phyloP scores from a whole-genome alignment of 495 filamentous ascomycete species.

The Letharia columbiana region DNA sequence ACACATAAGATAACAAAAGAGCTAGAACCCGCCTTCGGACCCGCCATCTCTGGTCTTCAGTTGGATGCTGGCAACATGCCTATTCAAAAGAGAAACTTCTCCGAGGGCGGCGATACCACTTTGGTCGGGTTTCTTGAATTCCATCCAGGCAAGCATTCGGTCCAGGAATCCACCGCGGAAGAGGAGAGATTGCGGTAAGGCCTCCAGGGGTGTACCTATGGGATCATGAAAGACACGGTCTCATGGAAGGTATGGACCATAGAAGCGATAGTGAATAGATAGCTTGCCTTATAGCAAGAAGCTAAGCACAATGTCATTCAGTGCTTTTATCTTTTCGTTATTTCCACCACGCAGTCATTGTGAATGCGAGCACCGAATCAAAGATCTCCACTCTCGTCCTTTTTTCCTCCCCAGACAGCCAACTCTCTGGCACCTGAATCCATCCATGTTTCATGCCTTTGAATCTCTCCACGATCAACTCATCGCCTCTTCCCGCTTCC shows the following conservation, averaged over 20 bases:
- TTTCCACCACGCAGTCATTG: not conserved
- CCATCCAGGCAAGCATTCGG: not conserved
- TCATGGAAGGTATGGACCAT: too few species aligned
- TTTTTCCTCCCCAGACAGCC: not conserved
- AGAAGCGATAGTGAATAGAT: not conserved
- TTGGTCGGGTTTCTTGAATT: not conserved
- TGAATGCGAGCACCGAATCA: not conserved
- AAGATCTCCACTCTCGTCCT: not conserved
- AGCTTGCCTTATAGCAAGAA: not conserved
- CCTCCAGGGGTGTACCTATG: not conserved
- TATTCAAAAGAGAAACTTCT: not conserved
- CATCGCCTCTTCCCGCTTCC: too few species aligned
- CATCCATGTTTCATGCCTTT: not conserved
- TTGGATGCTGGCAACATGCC: not conserved
- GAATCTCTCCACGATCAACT: not conserved
- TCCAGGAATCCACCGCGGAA: not conserved
- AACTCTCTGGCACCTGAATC: not conserved
- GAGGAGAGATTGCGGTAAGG: not conserved
- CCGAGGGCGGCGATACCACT: not conserved
- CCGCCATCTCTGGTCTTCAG: not conserved
- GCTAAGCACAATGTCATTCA: not conserved
- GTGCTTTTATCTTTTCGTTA: not conserved
- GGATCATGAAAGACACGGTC: not conserved
- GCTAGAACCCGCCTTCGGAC: not conserved
- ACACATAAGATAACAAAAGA: not conserved